Evolutionary conservation across 768 basidiomycete genomes (phyloP).

Genomic region (Macrolepiota fuliginosa): DNA sequence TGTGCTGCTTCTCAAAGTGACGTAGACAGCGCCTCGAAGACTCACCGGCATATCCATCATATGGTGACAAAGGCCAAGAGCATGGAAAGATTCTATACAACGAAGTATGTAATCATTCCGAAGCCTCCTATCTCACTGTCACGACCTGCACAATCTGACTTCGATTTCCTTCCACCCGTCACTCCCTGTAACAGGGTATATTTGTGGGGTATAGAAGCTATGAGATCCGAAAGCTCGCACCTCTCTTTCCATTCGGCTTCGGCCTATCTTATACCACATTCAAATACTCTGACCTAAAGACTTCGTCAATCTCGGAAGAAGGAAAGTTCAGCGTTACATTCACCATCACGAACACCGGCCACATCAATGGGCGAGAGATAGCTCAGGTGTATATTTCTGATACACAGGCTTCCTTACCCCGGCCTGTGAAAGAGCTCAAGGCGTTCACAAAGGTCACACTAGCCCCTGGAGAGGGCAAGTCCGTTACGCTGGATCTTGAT

Average conservation of each 20-base stretch:
- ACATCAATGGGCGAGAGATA: slow-evolving; percentile 43
- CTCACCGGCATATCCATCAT: slow-evolving; percentile 45
- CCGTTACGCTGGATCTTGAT: slow-evolving; percentile 35
- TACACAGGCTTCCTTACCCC: slow-evolving; percentile 37
- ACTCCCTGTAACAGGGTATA: slow-evolving; percentile 31
- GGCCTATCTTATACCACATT: slow-evolving; percentile 64
- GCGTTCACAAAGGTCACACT: slow-evolving; percentile 47
- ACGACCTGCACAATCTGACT: slow-evolving; percentile 1
- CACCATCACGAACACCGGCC: slow-evolving; percentile 42
- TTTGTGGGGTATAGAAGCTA: slow-evolving; percentile 55
- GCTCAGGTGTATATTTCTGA: slow-evolving; percentile 48
- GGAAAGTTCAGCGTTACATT: slow-evolving; percentile 40
- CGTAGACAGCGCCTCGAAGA: slow-evolving; percentile 48
- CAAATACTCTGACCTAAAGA: slow-evolving; percentile 41
- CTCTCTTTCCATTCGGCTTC: slow-evolving; percentile 54
- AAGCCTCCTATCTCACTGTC: slow-evolving; percentile 8
- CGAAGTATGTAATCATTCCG: slow-evolving; percentile 28
- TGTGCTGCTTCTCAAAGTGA: background rate
- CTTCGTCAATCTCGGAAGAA: slow-evolving; percentile 29
- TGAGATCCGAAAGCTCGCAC: slow-evolving; percentile 38
- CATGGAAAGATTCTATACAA: slow-evolving; percentile 44
- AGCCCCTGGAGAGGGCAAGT: slow-evolving; percentile 39
- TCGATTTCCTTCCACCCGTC: background rate
- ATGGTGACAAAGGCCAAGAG: slow-evolving; percentile 40
- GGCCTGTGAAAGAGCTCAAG: slow-evolving; percentile 44